Evolutionary conservation across 2,329 filamentous ascomycete species (phyloP).

Genomic region (Apiospora saccharicola): DNA sequence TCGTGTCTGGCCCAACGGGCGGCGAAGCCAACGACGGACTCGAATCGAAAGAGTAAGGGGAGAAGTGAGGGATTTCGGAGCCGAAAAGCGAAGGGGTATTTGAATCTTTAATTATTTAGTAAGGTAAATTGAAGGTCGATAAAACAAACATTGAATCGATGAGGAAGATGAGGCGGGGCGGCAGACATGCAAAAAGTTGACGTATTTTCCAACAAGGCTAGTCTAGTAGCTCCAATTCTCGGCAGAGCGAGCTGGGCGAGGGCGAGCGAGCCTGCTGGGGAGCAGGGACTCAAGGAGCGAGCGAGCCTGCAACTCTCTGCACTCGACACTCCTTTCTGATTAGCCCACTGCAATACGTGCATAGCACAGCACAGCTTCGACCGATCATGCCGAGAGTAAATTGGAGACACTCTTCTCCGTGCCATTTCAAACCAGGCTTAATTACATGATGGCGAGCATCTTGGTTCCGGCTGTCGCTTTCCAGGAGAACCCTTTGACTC

Average conservation of each 20-base stretch:
- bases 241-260: constrained; percentile 15
- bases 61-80: neutral
- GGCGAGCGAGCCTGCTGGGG: neutral
- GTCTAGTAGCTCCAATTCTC: constrained; percentile 15
- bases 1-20: constrained; percentile 14
- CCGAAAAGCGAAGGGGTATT: neutral
- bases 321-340: constrained; percentile 4
- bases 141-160: constrained; percentile 7
- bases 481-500: neutral
- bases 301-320: neutral
- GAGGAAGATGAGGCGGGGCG: constrained; percentile 14
- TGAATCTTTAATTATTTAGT: constrained; percentile 14
- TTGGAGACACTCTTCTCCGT: neutral
- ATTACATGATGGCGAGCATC: neutral
- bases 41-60: neutral
- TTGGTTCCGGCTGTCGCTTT: constrained; percentile 16
- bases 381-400: constrained; percentile 14
- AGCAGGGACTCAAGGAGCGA: no score
- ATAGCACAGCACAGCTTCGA: neutral
- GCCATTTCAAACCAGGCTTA: neutral
- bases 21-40: neutral
- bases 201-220: constrained; percentile 18
- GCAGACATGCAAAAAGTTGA: constrained; percentile 16
- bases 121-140: constrained; percentile 6
- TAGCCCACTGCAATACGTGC: constrained; percentile 1